Evolutionary conservation across 345 rosid genomes (phyloP).

Genomic region (Dipteronia sinensis): DNA sequence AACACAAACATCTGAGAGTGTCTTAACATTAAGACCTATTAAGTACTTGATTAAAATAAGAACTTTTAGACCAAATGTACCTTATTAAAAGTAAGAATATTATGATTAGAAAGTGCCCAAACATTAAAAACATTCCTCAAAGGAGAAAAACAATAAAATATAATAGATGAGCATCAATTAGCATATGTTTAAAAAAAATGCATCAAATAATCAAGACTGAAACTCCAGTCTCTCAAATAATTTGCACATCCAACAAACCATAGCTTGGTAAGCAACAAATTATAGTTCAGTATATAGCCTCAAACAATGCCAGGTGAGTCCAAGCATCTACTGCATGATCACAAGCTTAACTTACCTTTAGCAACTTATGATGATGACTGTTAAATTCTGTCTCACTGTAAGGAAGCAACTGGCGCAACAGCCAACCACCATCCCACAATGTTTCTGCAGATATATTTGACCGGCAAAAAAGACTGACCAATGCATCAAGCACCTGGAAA

Average conservation of each 20-base stretch:
- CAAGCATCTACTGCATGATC: neutral
- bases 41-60: too few species aligned
- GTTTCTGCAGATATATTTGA: slow-evolving; percentile 86
- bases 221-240: neutral
- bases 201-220: neutral
- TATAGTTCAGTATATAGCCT: neutral
- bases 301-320: neutral
- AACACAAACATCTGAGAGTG: too few species aligned
- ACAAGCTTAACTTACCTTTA: slow-evolving; percentile 51
- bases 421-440: slow-evolving; percentile 98
- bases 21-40: too few species aligned
- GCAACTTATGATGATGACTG: slow-evolving; percentile 65
- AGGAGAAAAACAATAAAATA: neutral
- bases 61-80: neutral
- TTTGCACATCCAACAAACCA: neutral
- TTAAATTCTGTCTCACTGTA: slow-evolving; percentile 84
- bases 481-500: slow-evolving; percentile 83
- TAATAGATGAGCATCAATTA: neutral
- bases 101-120: neutral
- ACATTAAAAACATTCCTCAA: neutral
- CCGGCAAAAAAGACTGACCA: slow-evolving; percentile 87
- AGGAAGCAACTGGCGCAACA: slow-evolving; percentile 93
- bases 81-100: neutral
- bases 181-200: neutral
- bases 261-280: neutral